Conservation (phyloP, 495 filamentous ascomycete genomes). For the Xylaria sp. region DNA sequence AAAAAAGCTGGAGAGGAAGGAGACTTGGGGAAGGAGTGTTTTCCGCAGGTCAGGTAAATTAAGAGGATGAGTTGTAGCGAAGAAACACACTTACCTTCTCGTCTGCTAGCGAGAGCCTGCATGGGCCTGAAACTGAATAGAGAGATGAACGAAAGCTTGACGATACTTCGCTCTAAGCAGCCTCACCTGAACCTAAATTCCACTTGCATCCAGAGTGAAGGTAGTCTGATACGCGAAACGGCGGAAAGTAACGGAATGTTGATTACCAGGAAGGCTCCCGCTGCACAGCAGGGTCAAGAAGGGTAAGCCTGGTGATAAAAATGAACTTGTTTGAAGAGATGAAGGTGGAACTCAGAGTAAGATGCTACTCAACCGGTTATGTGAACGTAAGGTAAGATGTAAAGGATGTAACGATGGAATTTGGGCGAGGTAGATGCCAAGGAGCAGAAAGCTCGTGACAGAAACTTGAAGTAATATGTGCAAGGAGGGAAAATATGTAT, state of each 20-base stretch:
- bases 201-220: background rate
- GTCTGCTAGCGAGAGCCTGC: background rate
- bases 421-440: background rate
- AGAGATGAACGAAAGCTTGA: background rate
- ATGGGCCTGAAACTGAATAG: background rate
- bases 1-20: background rate
- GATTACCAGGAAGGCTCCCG: background rate
- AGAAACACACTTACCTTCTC: background rate
- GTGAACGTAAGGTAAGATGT: background rate
- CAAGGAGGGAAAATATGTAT: background rate
- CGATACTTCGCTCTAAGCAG: background rate
- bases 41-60: background rate
- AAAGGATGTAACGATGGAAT: background rate
- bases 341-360: background rate
- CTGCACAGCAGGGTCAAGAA: background rate
- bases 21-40: background rate
- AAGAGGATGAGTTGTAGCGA: background rate
- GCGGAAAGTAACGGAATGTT: background rate
- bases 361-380: background rate
- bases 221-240: background rate
- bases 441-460: background rate
- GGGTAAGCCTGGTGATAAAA: background rate
- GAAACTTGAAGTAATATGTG: background rate
- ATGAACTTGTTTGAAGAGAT: too few relatives aligned
- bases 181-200: background rate